Percentiles rank a stretch among this genome's conserved stretches.
phyloP scores from a whole-genome alignment of 177 flowering plant species.

The Vitis hybrid region DNA sequence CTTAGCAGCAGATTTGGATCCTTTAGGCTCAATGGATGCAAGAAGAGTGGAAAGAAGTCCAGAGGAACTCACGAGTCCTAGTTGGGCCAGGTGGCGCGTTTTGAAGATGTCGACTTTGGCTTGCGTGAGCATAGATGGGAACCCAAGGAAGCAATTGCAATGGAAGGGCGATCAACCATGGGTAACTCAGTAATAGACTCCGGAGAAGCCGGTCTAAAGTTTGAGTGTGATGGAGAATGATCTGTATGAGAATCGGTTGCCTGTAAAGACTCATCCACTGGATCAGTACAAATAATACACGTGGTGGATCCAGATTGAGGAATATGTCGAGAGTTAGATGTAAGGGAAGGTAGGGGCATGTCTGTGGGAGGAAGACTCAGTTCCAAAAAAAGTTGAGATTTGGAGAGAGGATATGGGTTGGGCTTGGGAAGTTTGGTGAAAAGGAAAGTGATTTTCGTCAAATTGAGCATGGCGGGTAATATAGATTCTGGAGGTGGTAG shows the following conservation, averaged over 20 bases:
- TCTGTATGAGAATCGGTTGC: not conserved
- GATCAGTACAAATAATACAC: not conserved
- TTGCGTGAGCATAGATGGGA: not conserved
- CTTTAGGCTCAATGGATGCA: not conserved
- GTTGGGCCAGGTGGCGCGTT: not conserved
- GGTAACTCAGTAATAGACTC: not conserved
- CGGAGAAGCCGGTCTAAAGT: not conserved
- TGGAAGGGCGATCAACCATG: not conserved
- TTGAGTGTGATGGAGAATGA: not conserved
- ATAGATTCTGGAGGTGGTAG: too few species aligned
- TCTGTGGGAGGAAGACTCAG: too few species aligned
- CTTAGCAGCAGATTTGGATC: not conserved
- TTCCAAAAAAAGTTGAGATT: too few species aligned
- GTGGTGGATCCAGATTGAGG: too few species aligned
- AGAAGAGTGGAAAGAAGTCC: not conserved
- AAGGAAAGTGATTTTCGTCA: too few species aligned
- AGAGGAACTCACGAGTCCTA: not conserved
- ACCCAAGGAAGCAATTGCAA: not conserved
- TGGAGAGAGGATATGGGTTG: too few species aligned
- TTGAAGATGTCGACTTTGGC: too few species aligned
- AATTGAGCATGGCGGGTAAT: too few species aligned
- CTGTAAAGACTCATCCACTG: slow-evolving; percentile 2
- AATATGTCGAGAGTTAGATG: not conserved
- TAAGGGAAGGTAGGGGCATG: too few species aligned
- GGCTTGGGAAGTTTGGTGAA: too few species aligned